phyloP scores from a whole-genome alignment of 352 stramenopile genomes.

The Globisporangium recalcitrans region DNA sequence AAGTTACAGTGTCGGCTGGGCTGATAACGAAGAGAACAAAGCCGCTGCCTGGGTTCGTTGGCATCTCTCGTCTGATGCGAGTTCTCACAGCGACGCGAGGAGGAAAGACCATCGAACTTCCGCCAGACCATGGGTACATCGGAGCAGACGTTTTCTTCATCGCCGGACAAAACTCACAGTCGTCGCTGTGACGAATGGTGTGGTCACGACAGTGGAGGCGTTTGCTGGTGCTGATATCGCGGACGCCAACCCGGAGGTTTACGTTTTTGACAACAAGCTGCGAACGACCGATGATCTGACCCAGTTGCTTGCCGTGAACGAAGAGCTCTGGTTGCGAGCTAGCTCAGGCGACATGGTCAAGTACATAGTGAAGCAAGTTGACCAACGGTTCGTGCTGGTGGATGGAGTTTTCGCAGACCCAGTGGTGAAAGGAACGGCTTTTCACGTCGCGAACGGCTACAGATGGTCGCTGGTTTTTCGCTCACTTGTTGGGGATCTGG shows the following conservation, averaged over 20 bases:
- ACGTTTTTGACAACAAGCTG: constrained; percentile 60
- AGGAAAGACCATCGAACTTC: constrained; percentile 33
- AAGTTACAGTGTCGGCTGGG: constrained; percentile 32
- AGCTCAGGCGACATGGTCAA: constrained; percentile 39
- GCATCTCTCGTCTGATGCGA: constrained; percentile 37
- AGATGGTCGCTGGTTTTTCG: constrained; percentile 69
- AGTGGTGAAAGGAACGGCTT: constrained; percentile 31
- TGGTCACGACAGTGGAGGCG: constrained; percentile 28
- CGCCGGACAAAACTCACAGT: constrained; percentile 34
- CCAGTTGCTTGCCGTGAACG: constrained; percentile 22
- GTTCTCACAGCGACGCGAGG: constrained; percentile 37
- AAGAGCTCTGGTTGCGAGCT: constrained; percentile 55
- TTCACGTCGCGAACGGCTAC: constrained; percentile 37
- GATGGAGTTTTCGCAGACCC: constrained; percentile 38
- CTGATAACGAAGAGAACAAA: constrained; percentile 51
- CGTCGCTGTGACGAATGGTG: constrained; percentile 13
- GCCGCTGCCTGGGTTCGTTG: constrained; percentile 38
- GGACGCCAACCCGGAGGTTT: constrained; percentile 25
- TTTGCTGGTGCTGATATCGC: constrained; percentile 35
- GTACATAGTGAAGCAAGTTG: constrained; percentile 29
- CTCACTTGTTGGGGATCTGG: constrained; percentile 49
- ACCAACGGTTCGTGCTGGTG: constrained; percentile 37
- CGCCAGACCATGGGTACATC: constrained; percentile 33
- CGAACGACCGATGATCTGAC: constrained; percentile 56
- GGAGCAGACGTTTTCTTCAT: constrained; percentile 34